Evolutionary conservation across 2,329 filamentous ascomycete species (phyloP), one percentile per base, ranked within the genome.

Genomic region (Fusarium lateritium): DNA sequence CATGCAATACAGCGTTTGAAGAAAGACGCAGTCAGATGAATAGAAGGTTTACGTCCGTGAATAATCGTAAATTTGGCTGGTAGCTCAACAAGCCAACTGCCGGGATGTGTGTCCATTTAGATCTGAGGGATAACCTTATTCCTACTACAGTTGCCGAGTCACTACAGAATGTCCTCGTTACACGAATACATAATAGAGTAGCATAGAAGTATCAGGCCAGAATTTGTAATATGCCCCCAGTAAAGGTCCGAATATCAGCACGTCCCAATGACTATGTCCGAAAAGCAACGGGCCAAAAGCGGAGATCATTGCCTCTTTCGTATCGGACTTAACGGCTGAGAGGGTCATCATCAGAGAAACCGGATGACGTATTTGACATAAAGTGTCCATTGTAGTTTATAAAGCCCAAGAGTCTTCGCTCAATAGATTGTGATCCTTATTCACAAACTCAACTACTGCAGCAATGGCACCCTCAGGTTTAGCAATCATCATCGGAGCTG

Each of bases 401-500:
- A 24, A 60, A 31, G 4, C 10, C 17, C 2, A 31, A n/a, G 15
- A 28, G 24, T n/a, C 9, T 31, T 31, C 28, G 10, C 28, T 31
- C 3, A 31, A 31, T 31, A 31, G 28, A 31, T 31, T 31, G 28
- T 5, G 13, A 31, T 11, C 3, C 2, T 33, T 5, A 7, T 40
- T n/a, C 11, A 1, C 6, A 5, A 19, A 4, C 8, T 10, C 17
- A 2, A 4, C 3, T 36, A 6, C 3, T 15, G 1, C 11, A 9
- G 46, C 13, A 58, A 85, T 86, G 83, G 70, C 83, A 46, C 83
- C 83, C 8, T 77, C 73, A 58, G 84, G 84, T 56, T 78, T 86
- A 19, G 84, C 84, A 46, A 85, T 86, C 53, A 76, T 86, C 42
- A 81, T 86, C 36, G 85, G 85, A 34, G 84, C 83, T 34, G 84